Evolutionary conservation across 768 basidiomycete species (phyloP), one percentile per base, ranked within the genome.

Genomic region (Boletus tylopilopsis): DNA sequence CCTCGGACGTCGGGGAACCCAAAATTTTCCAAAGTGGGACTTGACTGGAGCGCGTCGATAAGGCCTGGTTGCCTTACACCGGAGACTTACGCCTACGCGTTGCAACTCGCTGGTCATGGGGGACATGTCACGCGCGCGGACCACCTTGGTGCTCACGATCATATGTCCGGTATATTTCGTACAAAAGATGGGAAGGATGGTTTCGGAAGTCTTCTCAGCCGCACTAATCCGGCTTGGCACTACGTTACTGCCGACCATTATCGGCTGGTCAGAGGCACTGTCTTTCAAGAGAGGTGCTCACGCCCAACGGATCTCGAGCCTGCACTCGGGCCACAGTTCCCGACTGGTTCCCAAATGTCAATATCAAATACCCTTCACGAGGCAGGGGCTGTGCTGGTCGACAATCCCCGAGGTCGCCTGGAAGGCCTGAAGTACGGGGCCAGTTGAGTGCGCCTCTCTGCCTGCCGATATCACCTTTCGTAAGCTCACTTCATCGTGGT

Each of bases 41-140:
- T n/a, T 21, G 41, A 43, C 53, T 55, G 58, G 61, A 57, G 58
- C 33, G 49, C 56, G 70, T 68, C 68, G 67, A 68, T 68, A 62
- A 68, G 58, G 49, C 52, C 43, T 38, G 48, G 35, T 25, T 38
- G 45, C 43, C 40, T 44, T 50, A 42, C 38, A 21, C 41, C 47
- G 51, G 56, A 46, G 22, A 36, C 42, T 53, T 49, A 47, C 48
- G 13, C 41, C 48, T 42, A 34, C 33, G 37, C 48, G 46, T 41
- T 37, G 34, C 33, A 42, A 45, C 44, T 51, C 54, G 53, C 46
- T 51, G 38, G 51, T 53, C 53, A 54, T 49, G 50, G 41, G 50
- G 53, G 49, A 50, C 43, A 44, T 52, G 39, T 51, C 57, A 54
- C 52, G 44, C 52, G 44, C 52, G 53, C 58, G 56, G 54, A 56